Evolutionary conservation across 139 green algal species (phyloP), one percentile per base, ranked within the genome.

Genomic region (Picochlorum costavermella): DNA sequence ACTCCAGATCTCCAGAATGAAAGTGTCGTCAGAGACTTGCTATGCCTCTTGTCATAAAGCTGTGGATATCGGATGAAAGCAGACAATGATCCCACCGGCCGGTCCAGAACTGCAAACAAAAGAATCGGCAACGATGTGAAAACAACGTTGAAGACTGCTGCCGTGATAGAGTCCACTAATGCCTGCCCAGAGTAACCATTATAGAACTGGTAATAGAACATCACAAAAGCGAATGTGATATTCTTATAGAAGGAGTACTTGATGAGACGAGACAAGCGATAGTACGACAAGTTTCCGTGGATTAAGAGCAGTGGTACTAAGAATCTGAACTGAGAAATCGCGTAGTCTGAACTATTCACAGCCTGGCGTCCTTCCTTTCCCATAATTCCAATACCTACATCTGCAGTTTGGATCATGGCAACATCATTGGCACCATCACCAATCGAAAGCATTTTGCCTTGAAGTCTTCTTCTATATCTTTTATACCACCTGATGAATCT

Each of bases 171-270:
- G 45, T 84, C 73, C 63, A 87, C 75, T 50, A 86, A 68, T n/a
- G 75, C 60, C 50, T 79, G 72, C 43, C 66, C 73, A 29, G 53
- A 55, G 23, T 71, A 71, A 43, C 68, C 60, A 14, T 45, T 60
- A 63, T 76, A 71, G 12, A 70, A 69, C 53, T 72, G 56, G 69
- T 85, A 90, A 76, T 84, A 91, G 50, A 94, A 83, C 23, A 90
- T 83, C 17, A 86, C 81, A 61, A 97, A 74, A 55, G 82, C 89
- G 73, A 96, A 95, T 9, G 83, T 80, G 71, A 96, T 86, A 77
- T 98, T 98, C 76, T 98, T 98, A 81, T 96, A 98, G 83, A 98
- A 98, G 26, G 89, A 90, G 81, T 98, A 98, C 73, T 90, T 82
- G 67, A 97, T 84, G 23, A 91, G 79, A 63, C 89, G 81, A 5